A percentile compares a stretch with the other conserved stretches of the same genome.
phyloP scores from a whole-genome alignment of 2,329 filamentous ascomycete species.

The Harringtonia lauricola region DNA sequence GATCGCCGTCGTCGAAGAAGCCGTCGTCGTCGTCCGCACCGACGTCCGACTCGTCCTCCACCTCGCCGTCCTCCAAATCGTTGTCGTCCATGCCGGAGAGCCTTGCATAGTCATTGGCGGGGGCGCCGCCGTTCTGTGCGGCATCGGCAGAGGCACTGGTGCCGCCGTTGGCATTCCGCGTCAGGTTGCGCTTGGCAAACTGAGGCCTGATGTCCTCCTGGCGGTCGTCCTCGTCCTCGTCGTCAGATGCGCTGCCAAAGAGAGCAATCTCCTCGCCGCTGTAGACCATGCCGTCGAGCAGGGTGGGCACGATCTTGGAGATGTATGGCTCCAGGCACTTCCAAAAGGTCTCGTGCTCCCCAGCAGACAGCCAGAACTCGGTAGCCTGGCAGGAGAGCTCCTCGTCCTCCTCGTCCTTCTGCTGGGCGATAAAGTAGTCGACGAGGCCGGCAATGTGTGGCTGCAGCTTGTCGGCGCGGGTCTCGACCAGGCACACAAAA shows the following conservation, averaged over 20 bases:
- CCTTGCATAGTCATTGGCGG: no score
- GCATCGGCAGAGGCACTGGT: slow-evolving; percentile 21
- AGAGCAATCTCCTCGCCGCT: slow-evolving; percentile 84
- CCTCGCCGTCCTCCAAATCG: slow-evolving; percentile 53
- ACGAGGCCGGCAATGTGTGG: slow-evolving; percentile 83
- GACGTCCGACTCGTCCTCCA: slow-evolving; percentile 59
- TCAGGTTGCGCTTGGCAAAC: slow-evolving; percentile 64
- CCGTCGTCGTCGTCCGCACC: slow-evolving; percentile 81
- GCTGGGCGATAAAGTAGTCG: slow-evolving; percentile 85
- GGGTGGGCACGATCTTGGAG: slow-evolving; percentile 74
- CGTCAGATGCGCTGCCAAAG: slow-evolving; percentile 72
- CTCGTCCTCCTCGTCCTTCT: slow-evolving; percentile 73
- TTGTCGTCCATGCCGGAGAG: slow-evolving; percentile 43
- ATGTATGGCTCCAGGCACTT: slow-evolving; percentile 67
- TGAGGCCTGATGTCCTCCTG: slow-evolving; percentile 85
- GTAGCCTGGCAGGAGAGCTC: slow-evolving; percentile 89
- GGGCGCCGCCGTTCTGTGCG: slow-evolving; percentile 33
- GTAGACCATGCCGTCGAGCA: slow-evolving; percentile 94
- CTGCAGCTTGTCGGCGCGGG: slow-evolving; percentile 78
- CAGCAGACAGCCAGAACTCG: slow-evolving; percentile 93
- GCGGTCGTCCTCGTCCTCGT: slow-evolving; percentile 85
- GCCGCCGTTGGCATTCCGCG: slow-evolving; percentile 42
- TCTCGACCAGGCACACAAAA: slow-evolving; percentile 85
- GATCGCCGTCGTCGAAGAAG: slow-evolving; percentile 75
- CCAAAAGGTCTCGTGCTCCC: slow-evolving; percentile 75